Evolutionary conservation across 768 basidiomycete genomes (phyloP), one percentile per base, ranked within the genome.

Genomic region (Gloeostereum incarnatum): DNA sequence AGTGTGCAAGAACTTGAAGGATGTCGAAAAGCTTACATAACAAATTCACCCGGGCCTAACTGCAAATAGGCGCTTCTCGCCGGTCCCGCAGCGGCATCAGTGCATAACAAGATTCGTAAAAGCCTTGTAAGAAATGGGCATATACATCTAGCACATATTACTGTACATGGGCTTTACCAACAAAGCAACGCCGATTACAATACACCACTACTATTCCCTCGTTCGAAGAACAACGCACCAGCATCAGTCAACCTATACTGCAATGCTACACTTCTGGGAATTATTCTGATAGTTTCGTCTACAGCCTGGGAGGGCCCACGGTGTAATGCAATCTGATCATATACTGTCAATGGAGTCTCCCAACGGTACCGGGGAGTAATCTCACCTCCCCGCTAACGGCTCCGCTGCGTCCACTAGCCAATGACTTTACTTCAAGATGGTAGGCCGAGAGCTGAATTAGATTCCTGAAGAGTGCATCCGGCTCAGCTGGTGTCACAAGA

Each of bases 371-470:
- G n/a, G 30, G 19, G 32, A 43, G 36, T 5, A 30, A 21, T 9
- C 65, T 14, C 36, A 83, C 86, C 67, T 87, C 81, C 14, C 86
- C 87, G 41, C 75, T 84, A 20, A 90, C 80, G 16, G 76, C 66
- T 2, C 84, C 85, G 44, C 87, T 89, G 18, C 77, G 63, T 4
- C 86, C 86, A 44, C 81, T 87, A 1, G 77, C 63, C 5, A 90
- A 62, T 1, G 85, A 75, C 27, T 69, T 63, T 2, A 88, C 78
- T 41, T 88, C 85, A 3, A 88, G 47, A 47, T 86, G 83, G 45
- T 80, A 79, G 2, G 75, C 63, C 45, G 73, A 78, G 2, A 81
- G 52, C 38, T 84, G 79, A 14, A 78, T 57, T 16, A 88, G 58
- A 21, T 65, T 59, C 22, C 68, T 67, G 36, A 83, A 70, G 1